Conservation (phyloP, 257 asterid genomes). For the Pogostemon cablin region DNA sequence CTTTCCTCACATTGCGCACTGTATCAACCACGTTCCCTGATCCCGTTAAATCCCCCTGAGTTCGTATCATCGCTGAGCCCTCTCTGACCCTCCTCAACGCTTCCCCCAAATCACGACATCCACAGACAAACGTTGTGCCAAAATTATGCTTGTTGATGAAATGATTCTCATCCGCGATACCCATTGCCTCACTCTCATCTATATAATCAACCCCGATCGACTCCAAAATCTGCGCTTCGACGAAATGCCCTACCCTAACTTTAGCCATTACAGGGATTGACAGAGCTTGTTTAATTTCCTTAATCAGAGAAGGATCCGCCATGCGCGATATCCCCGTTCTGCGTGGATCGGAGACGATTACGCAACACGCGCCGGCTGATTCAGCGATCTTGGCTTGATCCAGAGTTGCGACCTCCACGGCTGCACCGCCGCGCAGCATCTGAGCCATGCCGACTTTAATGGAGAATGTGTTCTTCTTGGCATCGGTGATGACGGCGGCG, state of each 20-base stretch:
- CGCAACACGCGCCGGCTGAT: conserved; percentile 82
- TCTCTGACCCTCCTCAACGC: conserved; percentile 78
- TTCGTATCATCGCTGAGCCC: conserved; percentile 81
- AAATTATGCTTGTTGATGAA: conserved; percentile 81
- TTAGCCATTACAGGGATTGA: conserved; percentile 74
- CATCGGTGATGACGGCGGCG: conserved; percentile 62
- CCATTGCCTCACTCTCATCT: conserved; percentile 71
- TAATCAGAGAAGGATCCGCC: conserved; percentile 77
- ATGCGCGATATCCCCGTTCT: conserved; percentile 68
- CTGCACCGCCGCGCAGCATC: conserved; percentile 86
- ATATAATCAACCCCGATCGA: conserved; percentile 74
- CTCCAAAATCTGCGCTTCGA: conserved; percentile 85
- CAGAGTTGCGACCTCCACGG: conserved; percentile 60
- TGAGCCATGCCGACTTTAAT: conserved; percentile 75
- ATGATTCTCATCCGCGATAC: conserved; percentile 69
- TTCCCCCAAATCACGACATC: conserved; percentile 84
- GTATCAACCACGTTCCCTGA: conserved; percentile 58
- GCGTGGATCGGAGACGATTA: conserved; percentile 57
- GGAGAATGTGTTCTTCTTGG: conserved; percentile 67
- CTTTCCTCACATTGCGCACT: conserved; percentile 68
- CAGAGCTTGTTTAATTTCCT: conserved; percentile 67
- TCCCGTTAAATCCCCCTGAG: conserved; percentile 65
- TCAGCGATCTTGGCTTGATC: conserved; percentile 86
- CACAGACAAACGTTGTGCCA: conserved; percentile 65
- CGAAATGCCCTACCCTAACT: conserved; percentile 81